These are phyloP conservation scores for Haplographium delicatum DNA, from an alignment of 495 filamentous ascomycete genomes.

Conservation along the genomic window DNA sequence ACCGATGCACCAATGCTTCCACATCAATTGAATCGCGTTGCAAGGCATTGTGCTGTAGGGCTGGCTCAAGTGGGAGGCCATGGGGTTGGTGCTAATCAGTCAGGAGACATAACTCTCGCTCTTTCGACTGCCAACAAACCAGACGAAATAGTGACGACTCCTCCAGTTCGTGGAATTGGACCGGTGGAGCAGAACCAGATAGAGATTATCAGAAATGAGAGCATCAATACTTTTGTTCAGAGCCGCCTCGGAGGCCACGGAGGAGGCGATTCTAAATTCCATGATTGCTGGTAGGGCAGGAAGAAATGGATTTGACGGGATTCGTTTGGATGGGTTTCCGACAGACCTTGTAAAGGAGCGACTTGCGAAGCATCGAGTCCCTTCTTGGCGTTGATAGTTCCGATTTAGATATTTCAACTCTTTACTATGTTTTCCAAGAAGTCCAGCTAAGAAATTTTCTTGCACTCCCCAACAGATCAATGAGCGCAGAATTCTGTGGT, in stretches of 20 bases:
- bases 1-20: conserved; percentile 27
- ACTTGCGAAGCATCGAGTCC: conserved; percentile 8
- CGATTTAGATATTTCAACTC: too few relatives aligned
- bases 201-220: conserved; percentile 25
- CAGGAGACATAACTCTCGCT: conserved; percentile 26
- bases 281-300: conserved; percentile 21
- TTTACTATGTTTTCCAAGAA: too few relatives aligned
- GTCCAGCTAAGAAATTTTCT: too few relatives aligned
- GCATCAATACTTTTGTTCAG: conserved; percentile 23
- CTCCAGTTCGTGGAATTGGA: conserved; percentile 6
- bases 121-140: conserved; percentile 24
- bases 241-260: conserved; percentile 23
- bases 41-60: conserved; percentile 21
- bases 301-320: conserved; percentile 15
- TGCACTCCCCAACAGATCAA: too few relatives aligned
- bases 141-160: conserved; percentile 12
- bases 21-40: conserved; percentile 26
- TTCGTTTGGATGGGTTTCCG: conserved; percentile 16
- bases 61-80: conserved; percentile 25
- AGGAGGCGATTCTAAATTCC: conserved; percentile 27
- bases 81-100: conserved; percentile 20
- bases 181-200: conserved; percentile 19
- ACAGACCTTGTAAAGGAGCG: background rate
- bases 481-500: too few relatives aligned
- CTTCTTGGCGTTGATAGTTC: too few relatives aligned